Conservation (phyloP, 2,329 filamentous ascomycete genomes). For the Xylariaceae sp. region DNA sequence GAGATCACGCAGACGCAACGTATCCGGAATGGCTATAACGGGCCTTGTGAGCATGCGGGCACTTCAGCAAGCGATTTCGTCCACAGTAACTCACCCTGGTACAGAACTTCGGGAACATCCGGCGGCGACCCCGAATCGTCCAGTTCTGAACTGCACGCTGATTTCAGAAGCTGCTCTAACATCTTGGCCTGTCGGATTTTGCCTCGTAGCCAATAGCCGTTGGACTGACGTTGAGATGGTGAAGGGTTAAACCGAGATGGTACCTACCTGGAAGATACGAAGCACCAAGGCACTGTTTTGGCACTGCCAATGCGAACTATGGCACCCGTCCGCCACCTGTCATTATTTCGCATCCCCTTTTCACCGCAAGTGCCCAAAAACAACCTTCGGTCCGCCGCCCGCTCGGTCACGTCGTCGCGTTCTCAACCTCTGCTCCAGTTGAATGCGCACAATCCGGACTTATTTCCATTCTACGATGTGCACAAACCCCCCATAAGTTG, state of each 20-base stretch:
- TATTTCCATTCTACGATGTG: no score
- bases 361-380: no score
- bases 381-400: no score
- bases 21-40: constrained; percentile 14
- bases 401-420: no score
- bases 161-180: constrained; percentile 17
- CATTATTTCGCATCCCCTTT: no score
- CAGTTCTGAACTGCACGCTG: not conserved
- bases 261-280: not conserved
- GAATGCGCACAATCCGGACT: no score
- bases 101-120: constrained; percentile 12
- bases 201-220: not conserved
- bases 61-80: not conserved
- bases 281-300: no score
- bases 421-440: no score
- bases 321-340: no score
- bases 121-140: constrained; percentile 5
- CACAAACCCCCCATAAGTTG: no score
- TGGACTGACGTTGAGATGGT: not conserved
- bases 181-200: constrained; percentile 4
- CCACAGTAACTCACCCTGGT: constrained; percentile 7
- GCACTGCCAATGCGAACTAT: no score
- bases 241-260: not conserved
- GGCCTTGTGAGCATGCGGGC: constrained; percentile 5
- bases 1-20: constrained; percentile 9